Conservation (phyloP, 306 rosid genomes). For the Acacia melanoxylon region DNA sequence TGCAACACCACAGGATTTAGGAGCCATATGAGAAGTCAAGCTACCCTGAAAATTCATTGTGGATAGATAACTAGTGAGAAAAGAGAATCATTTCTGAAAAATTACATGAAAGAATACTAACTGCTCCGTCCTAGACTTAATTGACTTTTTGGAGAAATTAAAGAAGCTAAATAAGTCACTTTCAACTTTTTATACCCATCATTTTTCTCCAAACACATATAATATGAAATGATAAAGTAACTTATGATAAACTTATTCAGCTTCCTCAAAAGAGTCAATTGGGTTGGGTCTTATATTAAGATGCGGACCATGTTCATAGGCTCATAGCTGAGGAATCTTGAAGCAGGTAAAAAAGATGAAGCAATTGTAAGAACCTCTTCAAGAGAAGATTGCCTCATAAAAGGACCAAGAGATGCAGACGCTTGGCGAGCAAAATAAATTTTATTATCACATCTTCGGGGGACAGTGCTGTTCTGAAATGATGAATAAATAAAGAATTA, state of each 20-base stretch:
- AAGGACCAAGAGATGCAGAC: constrained; percentile 56
- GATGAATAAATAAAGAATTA: constrained; percentile 19
- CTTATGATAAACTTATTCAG: no score
- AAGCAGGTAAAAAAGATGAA: background rate
- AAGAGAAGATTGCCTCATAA: constrained; percentile 60
- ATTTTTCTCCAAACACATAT: no score
- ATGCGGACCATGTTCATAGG: background rate
- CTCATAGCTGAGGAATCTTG: background rate
- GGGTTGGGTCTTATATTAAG: no score
- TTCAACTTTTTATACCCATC: no score
- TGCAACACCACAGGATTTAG: constrained; percentile 38
- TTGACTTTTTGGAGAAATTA: no score
- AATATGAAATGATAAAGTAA: no score
- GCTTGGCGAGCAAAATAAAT: constrained; percentile 66
- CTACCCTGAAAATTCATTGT: constrained; percentile 41
- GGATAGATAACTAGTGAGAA: background rate
- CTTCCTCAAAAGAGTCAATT: no score
- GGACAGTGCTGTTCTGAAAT: constrained; percentile 59
- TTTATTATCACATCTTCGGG: constrained; percentile 51
- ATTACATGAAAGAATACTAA: background rate
- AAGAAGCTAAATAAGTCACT: no score
- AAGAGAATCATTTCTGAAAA: background rate
- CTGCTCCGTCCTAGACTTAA: no score
- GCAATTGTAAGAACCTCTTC: constrained; percentile 47
- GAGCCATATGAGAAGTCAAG: constrained; percentile 30